phyloP scores from a whole-genome alignment of 768 basidiomycete species.

The Hericium alpestre region DNA sequence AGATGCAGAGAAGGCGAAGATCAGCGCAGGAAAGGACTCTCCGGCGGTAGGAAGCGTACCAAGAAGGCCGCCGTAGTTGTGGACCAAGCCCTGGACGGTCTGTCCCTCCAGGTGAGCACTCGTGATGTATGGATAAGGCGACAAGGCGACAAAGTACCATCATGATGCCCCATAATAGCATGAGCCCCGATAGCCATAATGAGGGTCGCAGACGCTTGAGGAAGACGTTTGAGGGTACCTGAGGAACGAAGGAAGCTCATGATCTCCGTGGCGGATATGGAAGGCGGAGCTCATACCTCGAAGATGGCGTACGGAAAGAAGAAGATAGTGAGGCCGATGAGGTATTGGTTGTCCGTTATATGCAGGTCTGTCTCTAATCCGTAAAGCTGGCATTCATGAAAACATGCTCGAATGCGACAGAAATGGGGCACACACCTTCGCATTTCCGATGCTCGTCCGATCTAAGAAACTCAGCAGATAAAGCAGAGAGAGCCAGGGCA shows the following conservation, averaged over 20 bases:
- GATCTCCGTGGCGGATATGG: background rate
- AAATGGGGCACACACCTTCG: conserved; percentile 20
- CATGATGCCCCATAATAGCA: conserved; percentile 67
- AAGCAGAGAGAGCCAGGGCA: conserved; percentile 65
- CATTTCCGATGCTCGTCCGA: conserved; percentile 45
- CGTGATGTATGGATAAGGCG: background rate
- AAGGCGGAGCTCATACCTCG: conserved; percentile 32
- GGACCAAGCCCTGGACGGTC: conserved; percentile 65
- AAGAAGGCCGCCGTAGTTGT: conserved; percentile 58
- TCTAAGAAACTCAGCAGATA: conserved; percentile 68
- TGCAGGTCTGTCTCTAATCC: conserved; percentile 46
- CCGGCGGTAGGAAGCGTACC: conserved; percentile 24
- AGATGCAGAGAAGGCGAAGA: background rate
- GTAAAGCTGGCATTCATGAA: conserved; percentile 40
- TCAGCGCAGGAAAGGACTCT: background rate
- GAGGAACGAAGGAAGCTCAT: background rate
- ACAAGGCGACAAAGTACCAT: conserved; percentile 37
- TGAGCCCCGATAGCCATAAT: conserved; percentile 64
- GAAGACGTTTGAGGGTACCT: conserved; percentile 65
- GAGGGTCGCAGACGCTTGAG: conserved; percentile 67
- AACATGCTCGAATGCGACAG: background rate
- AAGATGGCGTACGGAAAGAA: conserved; percentile 56
- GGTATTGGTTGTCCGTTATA: conserved; percentile 56
- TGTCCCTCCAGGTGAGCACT: conserved; percentile 18
- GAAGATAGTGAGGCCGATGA: conserved; percentile 49